Base-by-base conservation (phyloP, 164 flowering plant genomes). In the Nymphaea colorata region DNA sequence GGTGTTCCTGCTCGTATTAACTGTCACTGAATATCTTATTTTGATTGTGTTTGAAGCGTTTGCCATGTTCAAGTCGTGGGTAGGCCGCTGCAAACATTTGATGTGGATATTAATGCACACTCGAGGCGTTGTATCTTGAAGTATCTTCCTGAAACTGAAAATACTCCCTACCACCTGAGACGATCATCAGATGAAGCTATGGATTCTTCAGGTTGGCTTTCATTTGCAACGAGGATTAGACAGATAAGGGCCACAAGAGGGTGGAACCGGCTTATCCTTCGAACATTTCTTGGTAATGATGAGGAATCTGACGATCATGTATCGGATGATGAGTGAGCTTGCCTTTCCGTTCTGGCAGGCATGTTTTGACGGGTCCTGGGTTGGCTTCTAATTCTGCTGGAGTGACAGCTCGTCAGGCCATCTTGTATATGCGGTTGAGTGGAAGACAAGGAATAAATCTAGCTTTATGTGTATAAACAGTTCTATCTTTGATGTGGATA, bases 41-140 rank as follows among this genome's bases (percentile, higher is more conserved):
- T 63, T 62, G n/a, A 15, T 43, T 64, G 66, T 59, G 62, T 42
- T 42, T 68, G 61, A 15, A 86, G 90, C 64, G 75, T 86, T 60
- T 77, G 83, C 59, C 82, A 84, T 72, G 90, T 81, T 66, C 80
- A 82, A 80, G 87, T 73, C 43, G 68, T 79, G 42, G 90, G 87
- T 15, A 68, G 77, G 65, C 74, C 80, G 11, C 76, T 84, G 42
- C 70, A 71, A 1, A 41, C 70, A 60, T 82, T 82, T 65, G 78
- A 77, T 59, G 74, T 75, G 14, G 79, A 80, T 41, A 61, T 82
- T 11, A 66, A 64, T 3, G 63, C 76, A 61, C 67, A 51, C 15
- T 62, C 75, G 2, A 79, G 83, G 71, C 77, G 62, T 64, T 82
- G 81, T 64, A 43, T 62, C 12, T 66, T 84, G 78, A 84, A 79